Percentiles rank a stretch among this genome's conserved stretches.
These are phyloP conservation scores for Metschnikowia arizonensis DNA, from an alignment of 805 yeast species.

Conservation along the genomic window DNA sequence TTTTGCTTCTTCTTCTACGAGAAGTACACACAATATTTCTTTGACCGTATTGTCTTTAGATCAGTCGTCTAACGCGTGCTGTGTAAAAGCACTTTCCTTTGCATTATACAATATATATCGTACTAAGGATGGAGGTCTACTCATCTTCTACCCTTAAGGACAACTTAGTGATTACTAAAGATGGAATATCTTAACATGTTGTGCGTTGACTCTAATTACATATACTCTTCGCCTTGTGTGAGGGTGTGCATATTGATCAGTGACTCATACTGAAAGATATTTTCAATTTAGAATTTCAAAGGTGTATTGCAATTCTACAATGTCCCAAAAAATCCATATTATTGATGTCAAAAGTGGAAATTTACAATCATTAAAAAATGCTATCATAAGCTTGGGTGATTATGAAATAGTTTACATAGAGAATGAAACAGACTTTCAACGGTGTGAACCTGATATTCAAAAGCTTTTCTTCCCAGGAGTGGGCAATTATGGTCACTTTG, in stretches of 20 bases:
- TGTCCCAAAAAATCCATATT: slow-evolving; percentile 48
- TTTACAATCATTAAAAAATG: slow-evolving; percentile 82
- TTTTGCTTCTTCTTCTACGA: too few species aligned
- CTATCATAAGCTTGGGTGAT: slow-evolving; percentile 69
- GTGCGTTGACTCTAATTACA: too few species aligned
- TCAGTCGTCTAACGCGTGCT: too few species aligned
- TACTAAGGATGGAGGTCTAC: too few species aligned
- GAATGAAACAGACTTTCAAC: slow-evolving; percentile 51
- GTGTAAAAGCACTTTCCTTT: too few species aligned
- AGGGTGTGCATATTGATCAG: neutral
- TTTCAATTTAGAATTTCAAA: neutral
- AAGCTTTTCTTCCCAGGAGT: slow-evolving; percentile 89
- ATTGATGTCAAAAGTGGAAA: slow-evolving; percentile 95
- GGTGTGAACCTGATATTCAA: slow-evolving; percentile 40
- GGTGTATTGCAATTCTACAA: slow-evolving; percentile 2
- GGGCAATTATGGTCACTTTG: slow-evolving; percentile 95
- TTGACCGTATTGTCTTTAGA: too few species aligned
- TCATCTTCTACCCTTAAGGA: too few species aligned
- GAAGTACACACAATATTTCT: too few species aligned
- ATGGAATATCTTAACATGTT: too few species aligned
- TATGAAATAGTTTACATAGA: slow-evolving; percentile 61
- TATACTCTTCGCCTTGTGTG: neutral
- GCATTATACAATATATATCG: too few species aligned
- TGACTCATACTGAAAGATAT: slow-evolving; percentile 6
- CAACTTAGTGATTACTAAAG: too few species aligned